Base-by-base conservation (phyloP, 345 rosid genomes). In the Draba incana region DNA sequence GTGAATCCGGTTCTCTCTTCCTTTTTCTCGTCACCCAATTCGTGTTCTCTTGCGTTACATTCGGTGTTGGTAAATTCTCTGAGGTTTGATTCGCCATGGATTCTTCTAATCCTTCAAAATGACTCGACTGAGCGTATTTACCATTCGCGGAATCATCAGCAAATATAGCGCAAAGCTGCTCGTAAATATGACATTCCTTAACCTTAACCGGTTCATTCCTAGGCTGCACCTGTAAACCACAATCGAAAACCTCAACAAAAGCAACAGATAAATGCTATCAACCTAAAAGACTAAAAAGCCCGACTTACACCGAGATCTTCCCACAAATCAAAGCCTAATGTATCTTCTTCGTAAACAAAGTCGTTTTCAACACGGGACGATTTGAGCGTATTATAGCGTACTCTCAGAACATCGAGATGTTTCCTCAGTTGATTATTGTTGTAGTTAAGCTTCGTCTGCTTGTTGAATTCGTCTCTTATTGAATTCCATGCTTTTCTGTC, bases 111-210 rank as follows among this genome's bases (percentile, higher is more conserved):
- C 81, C 90, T 66, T 87, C 90, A 64, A 87, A 92, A 74, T 89
- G 92, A 78, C 96, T 92, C 37, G 98, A 92, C 76, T 86, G 96
- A 60, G 98, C 98, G 71, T 87, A 92, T 65, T 79, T 85, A 38
- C 98, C 98, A 58, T 82, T 85, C 20, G 76, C 77, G 16, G 84
- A 83, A 64, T 85, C 69, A 68, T 92, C 92, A 8, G 75, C 70
- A 75, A 87, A 92, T 53, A 92, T 92, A 24, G 80, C 65, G 71
- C 88, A 79, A 37, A 92, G 85, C 77, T 92, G 96, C 14, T 84
- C 88, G 39, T 83, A 88, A 54, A 91, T 88, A n/a, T 88, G 87
- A 8, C 88, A 84, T 15, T 85, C 90, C 81, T 84, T 85, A 46
- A 75, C 84, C 70, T 83, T 85, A 46, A 75, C 70, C 38, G 77